phyloP scores from a whole-genome alignment of 768 basidiomycete genomes.

The Tulasnella sp. region DNA sequence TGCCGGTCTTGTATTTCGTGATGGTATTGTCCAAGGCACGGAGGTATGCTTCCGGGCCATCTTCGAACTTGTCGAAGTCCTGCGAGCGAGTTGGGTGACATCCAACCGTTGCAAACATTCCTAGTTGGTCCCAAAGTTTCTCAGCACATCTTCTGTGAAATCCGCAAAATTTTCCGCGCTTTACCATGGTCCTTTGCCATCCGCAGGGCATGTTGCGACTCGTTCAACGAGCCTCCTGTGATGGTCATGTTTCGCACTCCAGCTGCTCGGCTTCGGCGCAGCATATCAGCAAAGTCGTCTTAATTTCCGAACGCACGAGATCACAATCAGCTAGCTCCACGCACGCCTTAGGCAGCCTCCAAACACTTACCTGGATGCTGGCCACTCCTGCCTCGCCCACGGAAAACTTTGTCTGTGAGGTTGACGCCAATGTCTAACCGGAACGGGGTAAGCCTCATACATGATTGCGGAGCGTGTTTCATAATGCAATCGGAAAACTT shows the following conservation, averaged over 20 bases:
- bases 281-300: slow-evolving; percentile 58
- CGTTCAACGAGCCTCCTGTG: slow-evolving; percentile 62
- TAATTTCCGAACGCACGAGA: not conserved
- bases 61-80: slow-evolving; percentile 54
- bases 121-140: slow-evolving; percentile 31
- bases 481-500: not conserved
- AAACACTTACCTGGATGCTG: slow-evolving; percentile 32
- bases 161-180: slow-evolving; percentile 17
- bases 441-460: not conserved
- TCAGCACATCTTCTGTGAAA: slow-evolving; percentile 4
- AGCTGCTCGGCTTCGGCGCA: slow-evolving; percentile 48
- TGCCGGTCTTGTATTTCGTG: slow-evolving; percentile 40
- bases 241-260: slow-evolving; percentile 67
- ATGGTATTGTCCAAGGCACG: slow-evolving; percentile 50
- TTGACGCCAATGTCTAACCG: slow-evolving; percentile 37
- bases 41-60: slow-evolving; percentile 56
- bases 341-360: not conserved
- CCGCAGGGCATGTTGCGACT: slow-evolving; percentile 50
- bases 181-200: slow-evolving; percentile 54
- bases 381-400: slow-evolving; percentile 29
- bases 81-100: slow-evolving; percentile 69
- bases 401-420: slow-evolving; percentile 37
- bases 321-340: not conserved
- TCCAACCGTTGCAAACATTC: slow-evolving; percentile 64
- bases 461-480: not conserved